Base-by-base conservation (phyloP, 345 rosid species). In the Draba incana region DNA sequence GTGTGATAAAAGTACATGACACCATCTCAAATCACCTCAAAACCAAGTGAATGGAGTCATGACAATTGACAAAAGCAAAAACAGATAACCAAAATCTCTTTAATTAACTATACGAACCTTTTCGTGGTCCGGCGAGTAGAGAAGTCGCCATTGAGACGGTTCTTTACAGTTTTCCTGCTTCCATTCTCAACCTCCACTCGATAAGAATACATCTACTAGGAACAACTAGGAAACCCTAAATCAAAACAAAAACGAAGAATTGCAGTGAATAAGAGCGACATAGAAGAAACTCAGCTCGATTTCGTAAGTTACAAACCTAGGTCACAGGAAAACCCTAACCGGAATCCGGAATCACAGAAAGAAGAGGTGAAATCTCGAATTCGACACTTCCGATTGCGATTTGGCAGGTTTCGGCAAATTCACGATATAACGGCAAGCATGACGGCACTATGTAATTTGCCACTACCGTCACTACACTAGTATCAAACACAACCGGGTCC, bases 141-240 rank as follows among this genome's bases (percentile, higher is more conserved):
- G 60, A 84, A 80, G 60, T 30, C 79, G 27, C 50, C 54, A 46
- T 80, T 84, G 67, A 87, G 85, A 27, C 95, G 90, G 35, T 81
- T 93, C 83, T 80, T 84, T 11, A 81, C 69, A 4, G 95, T 80
- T 78, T 75, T 76, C 52, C 68, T 81, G 52, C 66, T 79, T 10
- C 69, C 81, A 65, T 52, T 16, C 15, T 28, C 37, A 42, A 82
- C 84, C 68, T 83, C 91, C 62, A 82, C 85, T 57, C 82, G 88
- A 85, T 92, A 96, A 65, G 96, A 91, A 70, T 92, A 89, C 98
- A 92, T 92, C 60, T 69, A 28, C 5, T 4, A 5, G 31, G 4
- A 27, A 20, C 20, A 27, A 20, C 20, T 20, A 20, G 30, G 30
- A 64, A 64, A 72, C 30, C 68, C 61, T 61, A 43, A 70, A 38